A percentile compares a stretch with the other conserved stretches of the same genome.
Evolutionary conservation across 2,329 filamentous ascomycete species (phyloP).

Genomic region (Nigrospora sphaerica): DNA sequence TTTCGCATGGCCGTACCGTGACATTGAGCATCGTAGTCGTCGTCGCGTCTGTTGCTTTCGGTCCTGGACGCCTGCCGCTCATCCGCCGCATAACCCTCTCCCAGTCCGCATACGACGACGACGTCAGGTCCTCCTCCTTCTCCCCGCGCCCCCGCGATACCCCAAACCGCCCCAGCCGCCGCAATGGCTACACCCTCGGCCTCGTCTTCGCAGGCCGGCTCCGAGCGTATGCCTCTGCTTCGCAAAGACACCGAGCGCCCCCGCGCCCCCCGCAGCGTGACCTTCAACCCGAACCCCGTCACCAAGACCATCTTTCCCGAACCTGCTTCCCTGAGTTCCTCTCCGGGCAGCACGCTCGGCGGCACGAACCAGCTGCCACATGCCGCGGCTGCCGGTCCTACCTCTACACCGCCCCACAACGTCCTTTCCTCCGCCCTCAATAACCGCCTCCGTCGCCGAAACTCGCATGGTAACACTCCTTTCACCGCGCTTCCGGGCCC

Average conservation of each 20-base stretch:
- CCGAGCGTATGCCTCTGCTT: conserved; percentile 23
- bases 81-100: too few relatives aligned
- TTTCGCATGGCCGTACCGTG: too few relatives aligned
- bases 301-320: conserved; percentile 53
- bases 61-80: too few relatives aligned
- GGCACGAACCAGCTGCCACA: conserved; percentile 8
- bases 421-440: conserved; percentile 67
- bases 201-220: conserved; percentile 11
- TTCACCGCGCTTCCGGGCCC: conserved; percentile 32
- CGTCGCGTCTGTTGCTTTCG: too few relatives aligned
- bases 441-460: conserved; percentile 77
- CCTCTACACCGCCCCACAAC: conserved; percentile 17
- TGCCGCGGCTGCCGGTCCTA: background rate
- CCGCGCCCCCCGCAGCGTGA: conserved; percentile 57
- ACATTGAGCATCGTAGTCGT: too few relatives aligned
- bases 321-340: conserved; percentile 22
- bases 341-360: conserved; percentile 22
- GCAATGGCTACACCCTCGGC: conserved; percentile 16
- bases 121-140: background rate
- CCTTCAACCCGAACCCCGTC: conserved; percentile 66
- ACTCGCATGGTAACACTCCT: conserved; percentile 64
- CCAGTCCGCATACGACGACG: too few relatives aligned
- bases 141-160: background rate
- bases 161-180: background rate
- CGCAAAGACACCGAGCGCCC: conserved; percentile 26